A percentile compares a stretch with the other conserved stretches of the same genome.
phyloP scores from a whole-genome alignment of 2,329 filamentous ascomycete genomes.

The Endoconidiophora polonica region DNA sequence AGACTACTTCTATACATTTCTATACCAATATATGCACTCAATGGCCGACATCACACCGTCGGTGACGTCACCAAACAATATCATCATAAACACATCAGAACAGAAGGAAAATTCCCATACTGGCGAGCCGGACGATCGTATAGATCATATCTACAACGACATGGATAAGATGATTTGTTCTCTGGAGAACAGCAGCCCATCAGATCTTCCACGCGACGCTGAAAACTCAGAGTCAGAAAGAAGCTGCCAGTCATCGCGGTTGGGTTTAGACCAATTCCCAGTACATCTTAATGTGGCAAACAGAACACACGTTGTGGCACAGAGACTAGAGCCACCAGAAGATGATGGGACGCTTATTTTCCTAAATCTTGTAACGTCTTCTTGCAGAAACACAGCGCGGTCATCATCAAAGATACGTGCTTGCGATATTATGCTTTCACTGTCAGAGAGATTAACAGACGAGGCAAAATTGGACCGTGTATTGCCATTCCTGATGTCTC shows the following conservation, averaged over 20 bases:
- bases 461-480: constrained; percentile 92
- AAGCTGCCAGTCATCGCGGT: constrained; percentile 19
- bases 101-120: constrained; percentile 37
- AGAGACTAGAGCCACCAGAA: constrained; percentile 40
- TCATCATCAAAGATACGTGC: constrained; percentile 75
- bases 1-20: constrained; percentile 89
- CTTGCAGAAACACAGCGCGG: constrained; percentile 73
- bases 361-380: constrained; percentile 73
- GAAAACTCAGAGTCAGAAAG: background rate
- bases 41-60: constrained; percentile 63
- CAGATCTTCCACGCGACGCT: constrained; percentile 16
- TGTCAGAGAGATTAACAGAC: constrained; percentile 79
- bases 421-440: constrained; percentile 81
- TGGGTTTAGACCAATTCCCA: constrained; percentile 52
- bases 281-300: constrained; percentile 76
- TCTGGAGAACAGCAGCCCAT: constrained; percentile 34
- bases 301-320: constrained; percentile 53
- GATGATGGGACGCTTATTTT: constrained; percentile 92
- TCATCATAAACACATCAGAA: constrained; percentile 43
- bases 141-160: constrained; percentile 81
- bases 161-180: constrained; percentile 98
- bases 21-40: constrained; percentile 94
- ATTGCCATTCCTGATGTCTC: constrained; percentile 69
- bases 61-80: constrained; percentile 46
- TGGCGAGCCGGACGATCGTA: constrained; percentile 80